Conservation (phyloP, 306 rosid species). For the Casuarina glauca region DNA sequence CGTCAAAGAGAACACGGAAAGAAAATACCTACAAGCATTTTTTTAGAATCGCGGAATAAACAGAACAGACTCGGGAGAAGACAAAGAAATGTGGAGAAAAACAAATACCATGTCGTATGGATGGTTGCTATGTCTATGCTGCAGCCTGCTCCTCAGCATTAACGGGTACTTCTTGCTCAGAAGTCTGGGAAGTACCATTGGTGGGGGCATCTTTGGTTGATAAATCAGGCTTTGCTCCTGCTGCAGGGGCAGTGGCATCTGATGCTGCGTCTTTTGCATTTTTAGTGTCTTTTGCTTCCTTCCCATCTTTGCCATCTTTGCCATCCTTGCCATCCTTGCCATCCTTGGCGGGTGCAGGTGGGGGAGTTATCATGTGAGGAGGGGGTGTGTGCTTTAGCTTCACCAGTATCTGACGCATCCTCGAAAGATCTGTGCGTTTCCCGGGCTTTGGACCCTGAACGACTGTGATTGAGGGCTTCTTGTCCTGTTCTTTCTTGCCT, state of each 20-base stretch:
- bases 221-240: conserved; percentile 44
- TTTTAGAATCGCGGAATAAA: conserved; percentile 37
- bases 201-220: conserved; percentile 59
- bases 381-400: conserved; percentile 98
- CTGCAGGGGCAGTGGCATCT: conserved; percentile 51
- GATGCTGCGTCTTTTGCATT: conserved; percentile 59
- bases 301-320: conserved; percentile 36
- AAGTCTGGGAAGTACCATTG: conserved; percentile 46
- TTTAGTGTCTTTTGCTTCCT: conserved; percentile 65
- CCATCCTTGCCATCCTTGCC: conserved; percentile 39
- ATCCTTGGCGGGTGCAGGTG: conserved; percentile 60
- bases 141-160: conserved; percentile 50
- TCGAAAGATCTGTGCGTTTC: conserved; percentile 90
- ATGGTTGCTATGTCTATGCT: conserved; percentile 33
- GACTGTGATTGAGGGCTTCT: conserved; percentile 83
- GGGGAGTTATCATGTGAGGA: conserved; percentile 97
- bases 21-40: conserved; percentile 29
- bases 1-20: conserved; percentile 14
- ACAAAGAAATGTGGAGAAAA: conserved; percentile 29
- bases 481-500: conserved; percentile 96
- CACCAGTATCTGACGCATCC: conserved; percentile 86
- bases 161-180: conserved; percentile 53
- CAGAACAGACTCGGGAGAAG: conserved; percentile 21
- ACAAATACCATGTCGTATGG: conserved; percentile 17
- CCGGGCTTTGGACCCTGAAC: conserved; percentile 99